Base-by-base conservation (phyloP, 768 basidiomycete species). In the Amanita inopinata region DNA sequence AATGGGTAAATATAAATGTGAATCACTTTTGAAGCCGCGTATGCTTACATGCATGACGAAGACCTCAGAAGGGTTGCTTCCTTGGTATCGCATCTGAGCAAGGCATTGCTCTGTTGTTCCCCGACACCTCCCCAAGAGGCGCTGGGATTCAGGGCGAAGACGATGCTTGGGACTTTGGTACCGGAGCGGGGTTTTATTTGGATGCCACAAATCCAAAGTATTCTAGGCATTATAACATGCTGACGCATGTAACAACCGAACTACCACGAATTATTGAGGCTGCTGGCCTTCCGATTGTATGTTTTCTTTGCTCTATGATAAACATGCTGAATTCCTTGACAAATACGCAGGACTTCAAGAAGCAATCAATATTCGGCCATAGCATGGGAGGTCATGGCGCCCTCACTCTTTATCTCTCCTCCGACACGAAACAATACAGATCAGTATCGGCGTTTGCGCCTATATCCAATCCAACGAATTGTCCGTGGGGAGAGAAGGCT, bases 301-400 rank as follows among this genome's bases (percentile, higher is more conserved):
- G 80, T 67, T 33, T 32, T 34, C 25, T 36, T 22, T 39, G 15
- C n/a, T 22, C 23, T 45, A 39, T 34, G 18, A 8, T 22, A 17
- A 19, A 12, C 38, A 28, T 45, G 18, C 20, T 33, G 15, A 34
- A n/a, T n/a, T 33, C 28, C 28, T 7, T 23, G 23, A 2, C 11
- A 18, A 36, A 5, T 30, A 25, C 4, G 22, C 33, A 92, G 89
- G 90, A 98, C 66, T 71, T 82, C 51, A 70, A 66, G 23, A 78
- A 85, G 38, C 80, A 87, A 56, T 91, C 90, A 15, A 82, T 98
- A 53, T 85, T 90, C 55, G 96, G 96, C 7, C 96, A 99, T 62
- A 91, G 87, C 33, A 99, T 98, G 96, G 90, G 88, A 45, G 96
- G 96, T 1, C 92, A 96, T 56, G 96, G 96, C 5, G 91, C 96